Conservation (phyloP, 805 yeast species). For the Teunomyces atbi region DNA sequence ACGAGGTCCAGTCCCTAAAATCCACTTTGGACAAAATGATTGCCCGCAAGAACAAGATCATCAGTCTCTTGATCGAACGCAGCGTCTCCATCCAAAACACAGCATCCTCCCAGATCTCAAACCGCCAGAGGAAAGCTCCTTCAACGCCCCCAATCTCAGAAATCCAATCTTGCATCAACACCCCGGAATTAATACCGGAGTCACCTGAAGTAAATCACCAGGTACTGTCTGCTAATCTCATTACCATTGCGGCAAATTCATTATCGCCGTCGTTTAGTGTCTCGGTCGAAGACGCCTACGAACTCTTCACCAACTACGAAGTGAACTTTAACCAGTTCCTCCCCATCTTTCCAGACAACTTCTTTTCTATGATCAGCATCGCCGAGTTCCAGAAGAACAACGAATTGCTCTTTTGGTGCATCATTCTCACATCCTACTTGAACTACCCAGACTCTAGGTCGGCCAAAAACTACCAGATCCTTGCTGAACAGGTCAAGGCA, state of each 20-base stretch:
- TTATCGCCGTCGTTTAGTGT: neutral
- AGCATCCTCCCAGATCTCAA: neutral
- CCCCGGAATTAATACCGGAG: slow-evolving; percentile 6
- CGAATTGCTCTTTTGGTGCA: slow-evolving; percentile 41
- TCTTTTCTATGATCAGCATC: slow-evolving; percentile 13
- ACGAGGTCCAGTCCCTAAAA: slow-evolving; percentile 26
- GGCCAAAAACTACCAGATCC: slow-evolving; percentile 18
- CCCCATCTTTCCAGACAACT: slow-evolving; percentile 28
- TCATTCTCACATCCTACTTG: slow-evolving; percentile 34
- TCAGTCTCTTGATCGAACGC: slow-evolving; percentile 12
- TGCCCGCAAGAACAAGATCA: slow-evolving; percentile 17
- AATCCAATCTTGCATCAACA: slow-evolving; percentile 13
- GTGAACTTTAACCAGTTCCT: slow-evolving; percentile 28
- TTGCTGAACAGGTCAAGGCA: slow-evolving; percentile 33
- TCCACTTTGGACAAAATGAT: slow-evolving; percentile 23
- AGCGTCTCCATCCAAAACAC: slow-evolving; percentile 4
- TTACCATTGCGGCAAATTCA: slow-evolving; percentile 1
- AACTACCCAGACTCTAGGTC: slow-evolving; percentile 14
- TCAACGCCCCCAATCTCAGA: slow-evolving; percentile 12
- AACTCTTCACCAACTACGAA: slow-evolving; percentile 22
- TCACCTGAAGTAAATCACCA: neutral
- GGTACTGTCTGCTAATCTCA: neutral
- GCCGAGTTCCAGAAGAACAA: slow-evolving; percentile 17
- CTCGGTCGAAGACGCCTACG: slow-evolving; percentile 11
- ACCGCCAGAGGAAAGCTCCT: neutral